Percentiles rank a stretch among this genome's conserved stretches.
Conservation (phyloP, 129 eudicot species). For the Calendula officinalis region DNA sequence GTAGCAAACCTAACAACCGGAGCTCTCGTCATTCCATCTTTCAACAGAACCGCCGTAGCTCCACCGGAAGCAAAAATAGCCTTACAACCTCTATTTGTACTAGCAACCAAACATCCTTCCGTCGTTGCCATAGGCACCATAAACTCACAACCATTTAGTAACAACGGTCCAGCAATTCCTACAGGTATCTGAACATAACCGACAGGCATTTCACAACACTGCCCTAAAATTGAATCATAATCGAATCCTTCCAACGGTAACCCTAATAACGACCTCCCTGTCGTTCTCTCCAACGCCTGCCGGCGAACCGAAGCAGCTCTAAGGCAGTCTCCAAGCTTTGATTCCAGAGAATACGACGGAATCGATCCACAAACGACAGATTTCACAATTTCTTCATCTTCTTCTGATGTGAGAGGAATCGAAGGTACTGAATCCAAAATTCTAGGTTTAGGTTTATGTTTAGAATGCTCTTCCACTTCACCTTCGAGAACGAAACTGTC, state of each 20-base stretch:
- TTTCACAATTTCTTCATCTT: conserved; percentile 40
- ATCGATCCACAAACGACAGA: conserved; percentile 35
- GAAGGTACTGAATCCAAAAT: not conserved
- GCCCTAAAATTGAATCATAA: conserved; percentile 50
- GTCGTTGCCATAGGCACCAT: conserved; percentile 60
- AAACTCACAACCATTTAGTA: conserved; percentile 49
- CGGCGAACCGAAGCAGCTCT: conserved; percentile 48
- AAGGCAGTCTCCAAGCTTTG: conserved; percentile 36
- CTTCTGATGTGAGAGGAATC: conserved; percentile 11
- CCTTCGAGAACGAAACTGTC: conserved; percentile 9
- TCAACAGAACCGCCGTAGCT: conserved; percentile 44
- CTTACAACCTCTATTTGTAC: conserved; percentile 56
- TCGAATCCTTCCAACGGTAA: conserved; percentile 45
- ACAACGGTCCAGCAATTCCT: conserved; percentile 52
- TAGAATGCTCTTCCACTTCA: not conserved
- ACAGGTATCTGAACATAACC: conserved; percentile 54
- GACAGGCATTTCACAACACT: conserved; percentile 58
- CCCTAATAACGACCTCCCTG: conserved; percentile 41
- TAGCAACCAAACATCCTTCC: conserved; percentile 58
- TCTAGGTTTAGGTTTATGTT: conserved; percentile 16
- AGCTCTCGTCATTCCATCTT: conserved; percentile 58
- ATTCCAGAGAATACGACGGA: conserved; percentile 42
- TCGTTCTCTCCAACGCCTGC: conserved; percentile 39
- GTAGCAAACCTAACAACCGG: conserved; percentile 51
- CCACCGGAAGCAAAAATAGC: conserved; percentile 49